These are phyloP conservation scores for Cryptococcus hybrid DNA, from an alignment of 1,284 basidiomycete species.

Conservation along the genomic window DNA sequence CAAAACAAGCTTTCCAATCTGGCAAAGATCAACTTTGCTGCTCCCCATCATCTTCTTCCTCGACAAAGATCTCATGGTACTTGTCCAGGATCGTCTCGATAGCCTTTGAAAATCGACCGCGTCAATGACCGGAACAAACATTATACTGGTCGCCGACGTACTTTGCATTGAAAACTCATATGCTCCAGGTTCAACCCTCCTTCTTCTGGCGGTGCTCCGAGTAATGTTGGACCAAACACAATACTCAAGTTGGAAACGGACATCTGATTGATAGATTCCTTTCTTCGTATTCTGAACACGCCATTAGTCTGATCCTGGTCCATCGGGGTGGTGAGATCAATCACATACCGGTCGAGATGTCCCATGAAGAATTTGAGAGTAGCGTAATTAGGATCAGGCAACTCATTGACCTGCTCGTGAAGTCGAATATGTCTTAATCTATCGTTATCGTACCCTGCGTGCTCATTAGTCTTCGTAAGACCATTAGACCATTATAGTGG, in stretches of 20 bases:
- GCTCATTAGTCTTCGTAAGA: background rate
- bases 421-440: conserved; percentile 88
- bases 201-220: conserved; percentile 60
- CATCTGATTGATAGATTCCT: conserved; percentile 85
- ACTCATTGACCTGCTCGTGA: conserved; percentile 95
- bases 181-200: conserved; percentile 57
- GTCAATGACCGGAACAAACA: background rate
- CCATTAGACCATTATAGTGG: background rate
- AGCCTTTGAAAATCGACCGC: conserved; percentile 55
- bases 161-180: conserved; percentile 65
- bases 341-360: conserved; percentile 76
- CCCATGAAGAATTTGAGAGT: conserved; percentile 95
- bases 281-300: conserved; percentile 63
- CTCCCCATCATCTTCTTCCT: conserved; percentile 53
- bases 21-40: background rate
- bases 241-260: conserved; percentile 90
- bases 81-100: conserved; percentile 84
- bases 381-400: conserved; percentile 97
- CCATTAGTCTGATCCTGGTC: background rate
- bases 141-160: conserved; percentile 28
- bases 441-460: conserved; percentile 83
- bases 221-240: conserved; percentile 94
- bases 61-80: conserved; percentile 81
- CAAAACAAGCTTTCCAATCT: background rate
- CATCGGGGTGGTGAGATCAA: background rate